Conservation (phyloP, 768 basidiomycete species). For the Hygrophoropsis aurantiaca region DNA sequence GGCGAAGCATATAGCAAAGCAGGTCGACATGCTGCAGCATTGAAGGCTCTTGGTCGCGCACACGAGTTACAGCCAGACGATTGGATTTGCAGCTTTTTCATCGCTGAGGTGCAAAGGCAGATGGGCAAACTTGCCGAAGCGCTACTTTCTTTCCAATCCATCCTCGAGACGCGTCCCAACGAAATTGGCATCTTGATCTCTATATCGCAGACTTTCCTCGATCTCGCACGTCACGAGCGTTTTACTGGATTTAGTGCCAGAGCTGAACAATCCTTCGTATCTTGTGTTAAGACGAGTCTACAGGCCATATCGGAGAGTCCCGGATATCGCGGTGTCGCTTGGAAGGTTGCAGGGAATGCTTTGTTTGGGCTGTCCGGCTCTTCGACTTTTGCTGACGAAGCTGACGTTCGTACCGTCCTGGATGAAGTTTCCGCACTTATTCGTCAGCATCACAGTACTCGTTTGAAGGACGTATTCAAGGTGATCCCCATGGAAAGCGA, state of each 20-base stretch:
- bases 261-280: constrained; percentile 70
- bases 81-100: constrained; percentile 83
- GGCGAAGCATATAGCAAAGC: constrained; percentile 90
- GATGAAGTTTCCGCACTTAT: constrained; percentile 37
- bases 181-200: constrained; percentile 75
- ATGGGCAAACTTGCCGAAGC: constrained; percentile 77
- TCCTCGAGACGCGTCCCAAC: constrained; percentile 54
- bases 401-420: constrained; percentile 34
- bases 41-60: constrained; percentile 82
- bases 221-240: constrained; percentile 65
- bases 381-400: constrained; percentile 48
- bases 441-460: constrained; percentile 38
- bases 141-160: constrained; percentile 57
- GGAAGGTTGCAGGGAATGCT: constrained; percentile 85
- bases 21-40: constrained; percentile 83
- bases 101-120: constrained; percentile 81
- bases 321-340: constrained; percentile 70
- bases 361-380: constrained; percentile 62
- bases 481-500: constrained; percentile 25
- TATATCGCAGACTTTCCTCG: constrained; percentile 69
- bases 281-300: constrained; percentile 54
- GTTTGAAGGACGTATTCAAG: constrained; percentile 42
- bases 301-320: constrained; percentile 47
- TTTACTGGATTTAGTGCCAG: constrained; percentile 70
- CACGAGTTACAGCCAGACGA: constrained; percentile 70